phyloP scores from a whole-genome alignment of 2,329 filamentous ascomycete genomes.

The Davidsoniella australis region DNA sequence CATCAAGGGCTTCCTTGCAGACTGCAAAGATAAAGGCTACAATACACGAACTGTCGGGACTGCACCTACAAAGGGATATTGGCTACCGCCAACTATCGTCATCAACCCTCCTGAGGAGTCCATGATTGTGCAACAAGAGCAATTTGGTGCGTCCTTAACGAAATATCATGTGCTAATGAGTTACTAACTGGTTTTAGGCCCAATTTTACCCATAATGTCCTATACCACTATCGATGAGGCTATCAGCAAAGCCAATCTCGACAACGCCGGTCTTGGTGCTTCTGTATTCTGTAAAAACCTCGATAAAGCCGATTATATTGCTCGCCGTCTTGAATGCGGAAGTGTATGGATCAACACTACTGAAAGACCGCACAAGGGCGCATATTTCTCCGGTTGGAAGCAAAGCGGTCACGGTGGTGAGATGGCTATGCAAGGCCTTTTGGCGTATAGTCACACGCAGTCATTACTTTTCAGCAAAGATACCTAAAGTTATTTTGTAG shows the following conservation, averaged over 20 bases:
- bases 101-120: conserved; percentile 41
- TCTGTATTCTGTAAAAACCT: conserved; percentile 41
- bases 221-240: conserved; percentile 46
- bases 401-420: conserved; percentile 21
- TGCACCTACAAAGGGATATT: conserved; percentile 30
- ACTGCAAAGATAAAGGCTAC: conserved; percentile 38
- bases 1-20: conserved; percentile 25
- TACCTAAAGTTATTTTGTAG: not conserved
- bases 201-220: conserved; percentile 44
- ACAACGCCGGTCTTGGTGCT: conserved; percentile 35
- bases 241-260: conserved; percentile 35
- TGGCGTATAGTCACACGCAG: conserved; percentile 20
- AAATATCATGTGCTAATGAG: not conserved
- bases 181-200: conserved; percentile 22
- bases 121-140: conserved; percentile 37
- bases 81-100: conserved; percentile 40
- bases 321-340: conserved; percentile 36
- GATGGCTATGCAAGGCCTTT: conserved; percentile 21
- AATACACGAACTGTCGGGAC: conserved; percentile 31
- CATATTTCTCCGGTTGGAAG: conserved; percentile 20
- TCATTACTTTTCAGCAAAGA: conserved; percentile 12
- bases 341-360: conserved; percentile 40
- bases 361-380: conserved; percentile 19
- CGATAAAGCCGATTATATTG: conserved; percentile 32
- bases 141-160: conserved; percentile 19